Percentiles rank a stretch among this genome's conserved stretches.
phyloP scores from a whole-genome alignment of 1,139 yeast species.

The Scheffersomyces quercinus region DNA sequence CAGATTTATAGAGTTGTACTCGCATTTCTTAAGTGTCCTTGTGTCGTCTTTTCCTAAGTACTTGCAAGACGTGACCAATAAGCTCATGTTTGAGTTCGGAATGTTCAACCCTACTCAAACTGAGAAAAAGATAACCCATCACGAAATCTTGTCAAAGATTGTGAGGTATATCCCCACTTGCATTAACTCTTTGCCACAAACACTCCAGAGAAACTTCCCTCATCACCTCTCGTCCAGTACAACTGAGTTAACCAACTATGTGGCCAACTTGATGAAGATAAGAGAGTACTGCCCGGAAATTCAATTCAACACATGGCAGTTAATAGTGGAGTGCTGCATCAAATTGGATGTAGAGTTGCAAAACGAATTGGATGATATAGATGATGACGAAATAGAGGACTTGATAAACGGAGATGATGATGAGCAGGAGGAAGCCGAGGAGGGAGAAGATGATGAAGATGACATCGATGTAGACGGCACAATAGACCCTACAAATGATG shows the following conservation, averaged over 20 bases:
- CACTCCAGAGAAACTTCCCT: constrained; percentile 67
- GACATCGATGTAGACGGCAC: constrained; percentile 16
- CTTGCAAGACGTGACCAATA: constrained; percentile 77
- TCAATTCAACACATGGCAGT: constrained; percentile 73
- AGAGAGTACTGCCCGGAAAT: constrained; percentile 74
- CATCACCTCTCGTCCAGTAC: constrained; percentile 67
- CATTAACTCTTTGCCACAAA: constrained; percentile 60
- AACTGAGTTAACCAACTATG: constrained; percentile 58
- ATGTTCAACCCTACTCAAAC: constrained; percentile 14
- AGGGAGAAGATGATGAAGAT: constrained; percentile 26
- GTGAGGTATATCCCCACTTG: constrained; percentile 80
- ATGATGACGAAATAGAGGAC: constrained; percentile 73
- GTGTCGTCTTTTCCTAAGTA: constrained; percentile 88
- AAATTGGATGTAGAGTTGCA: constrained; percentile 93
- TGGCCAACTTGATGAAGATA: constrained; percentile 59
- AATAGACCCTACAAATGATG: constrained; percentile 13
- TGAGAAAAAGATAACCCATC: constrained; percentile 52
- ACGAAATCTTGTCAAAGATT: constrained; percentile 62
- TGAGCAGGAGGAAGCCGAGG: constrained; percentile 28
- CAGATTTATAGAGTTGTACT: constrained; percentile 50
- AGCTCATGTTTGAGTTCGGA: constrained; percentile 61
- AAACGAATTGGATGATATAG: constrained; percentile 78
- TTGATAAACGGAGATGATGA: constrained; percentile 57
- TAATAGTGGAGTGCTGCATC: constrained; percentile 75
- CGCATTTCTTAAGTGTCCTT: constrained; percentile 72